Percentiles rank a stretch among this genome's conserved stretches.
These are phyloP conservation scores for Diaporthe longicolla DNA, from an alignment of 2,329 filamentous ascomycete genomes.

Conservation along the genomic window DNA sequence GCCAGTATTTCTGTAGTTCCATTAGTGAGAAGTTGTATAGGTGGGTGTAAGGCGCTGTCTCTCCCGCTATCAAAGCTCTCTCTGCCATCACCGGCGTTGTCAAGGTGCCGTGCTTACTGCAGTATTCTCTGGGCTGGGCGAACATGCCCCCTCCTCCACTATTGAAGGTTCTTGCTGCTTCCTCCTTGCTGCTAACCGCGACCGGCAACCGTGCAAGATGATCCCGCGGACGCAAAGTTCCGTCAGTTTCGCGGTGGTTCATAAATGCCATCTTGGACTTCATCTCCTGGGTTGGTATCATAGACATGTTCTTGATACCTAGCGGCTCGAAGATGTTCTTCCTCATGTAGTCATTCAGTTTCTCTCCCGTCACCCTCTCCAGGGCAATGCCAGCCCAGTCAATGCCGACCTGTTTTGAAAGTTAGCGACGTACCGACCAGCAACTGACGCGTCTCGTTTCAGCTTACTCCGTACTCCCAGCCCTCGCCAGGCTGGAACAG, in stretches of 20 bases:
- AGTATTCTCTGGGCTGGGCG: slow-evolving; percentile 68
- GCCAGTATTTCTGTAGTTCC: slow-evolving; percentile 66
- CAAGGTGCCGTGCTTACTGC: slow-evolving; percentile 55
- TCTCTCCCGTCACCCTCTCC: slow-evolving; percentile 57
- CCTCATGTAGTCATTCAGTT: slow-evolving; percentile 61
- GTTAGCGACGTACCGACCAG: background rate
- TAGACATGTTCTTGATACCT: slow-evolving; percentile 60
- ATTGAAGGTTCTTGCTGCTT: slow-evolving; percentile 61
- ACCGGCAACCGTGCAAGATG: slow-evolving; percentile 62
- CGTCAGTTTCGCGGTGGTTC: slow-evolving; percentile 63
- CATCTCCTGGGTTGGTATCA: slow-evolving; percentile 68
- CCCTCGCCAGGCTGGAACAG: slow-evolving; percentile 74
- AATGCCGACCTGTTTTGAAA: slow-evolving; percentile 56
- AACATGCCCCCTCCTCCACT: slow-evolving; percentile 71
- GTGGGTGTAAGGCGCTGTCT: background rate
- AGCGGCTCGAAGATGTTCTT: slow-evolving; percentile 61
- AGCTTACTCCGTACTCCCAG: slow-evolving; percentile 72
- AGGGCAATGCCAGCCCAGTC: slow-evolving; percentile 65
- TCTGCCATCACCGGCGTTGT: background rate
- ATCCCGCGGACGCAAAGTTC: slow-evolving; percentile 56
- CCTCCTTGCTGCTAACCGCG: slow-evolving; percentile 52
- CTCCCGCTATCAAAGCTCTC: background rate
- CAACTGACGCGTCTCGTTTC: too few species aligned
- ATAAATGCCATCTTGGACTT: slow-evolving; percentile 66
- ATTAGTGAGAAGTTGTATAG: background rate